A percentile compares a stretch with the other conserved stretches of the same genome.
These are phyloP conservation scores for Phytopythium oedochilum DNA, from an alignment of 352 stramenopile species.

Conservation along the genomic window DNA sequence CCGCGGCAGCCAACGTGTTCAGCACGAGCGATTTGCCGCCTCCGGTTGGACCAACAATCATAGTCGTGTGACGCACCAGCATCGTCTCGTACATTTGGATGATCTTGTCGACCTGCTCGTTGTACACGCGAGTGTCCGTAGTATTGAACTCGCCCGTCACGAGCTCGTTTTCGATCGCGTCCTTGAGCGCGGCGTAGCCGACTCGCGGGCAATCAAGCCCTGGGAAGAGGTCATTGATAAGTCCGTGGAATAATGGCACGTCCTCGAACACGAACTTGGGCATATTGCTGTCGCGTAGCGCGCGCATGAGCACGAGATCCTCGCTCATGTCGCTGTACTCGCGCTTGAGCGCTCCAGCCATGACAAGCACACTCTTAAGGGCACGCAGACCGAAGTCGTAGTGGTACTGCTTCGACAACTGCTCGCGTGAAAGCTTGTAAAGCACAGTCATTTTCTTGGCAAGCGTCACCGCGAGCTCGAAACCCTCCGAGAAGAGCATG, in stretches of 20 bases:
- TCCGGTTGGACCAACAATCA: conserved; percentile 94
- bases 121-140: conserved; percentile 62
- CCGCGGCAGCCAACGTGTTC: conserved; percentile 84
- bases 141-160: conserved; percentile 80
- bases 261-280: conserved; percentile 97
- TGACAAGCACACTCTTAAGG: conserved; percentile 93
- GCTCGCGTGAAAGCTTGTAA: conserved; percentile 93
- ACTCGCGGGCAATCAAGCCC: conserved; percentile 92
- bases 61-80: conserved; percentile 94
- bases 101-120: conserved; percentile 94
- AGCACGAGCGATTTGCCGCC: conserved; percentile 92
- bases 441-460: conserved; percentile 94
- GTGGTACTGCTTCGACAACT: conserved; percentile 95
- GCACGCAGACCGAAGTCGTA: conserved; percentile 95
- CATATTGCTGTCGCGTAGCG: conserved; percentile 95
- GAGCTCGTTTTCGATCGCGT: conserved; percentile 85
- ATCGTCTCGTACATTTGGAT: conserved; percentile 98
- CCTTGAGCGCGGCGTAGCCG: conserved; percentile 89
- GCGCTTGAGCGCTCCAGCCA: conserved; percentile 91
- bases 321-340: conserved; percentile 92
- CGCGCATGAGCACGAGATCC: conserved; percentile 94
- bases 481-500: conserved; percentile 93
- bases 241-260: conserved; percentile 90
- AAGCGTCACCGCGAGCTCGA: conserved; percentile 86
- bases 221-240: conserved; percentile 96